These are phyloP conservation scores for Capsella rubella DNA, from an alignment of 441 rosid genomes.

Conservation along the genomic window DNA sequence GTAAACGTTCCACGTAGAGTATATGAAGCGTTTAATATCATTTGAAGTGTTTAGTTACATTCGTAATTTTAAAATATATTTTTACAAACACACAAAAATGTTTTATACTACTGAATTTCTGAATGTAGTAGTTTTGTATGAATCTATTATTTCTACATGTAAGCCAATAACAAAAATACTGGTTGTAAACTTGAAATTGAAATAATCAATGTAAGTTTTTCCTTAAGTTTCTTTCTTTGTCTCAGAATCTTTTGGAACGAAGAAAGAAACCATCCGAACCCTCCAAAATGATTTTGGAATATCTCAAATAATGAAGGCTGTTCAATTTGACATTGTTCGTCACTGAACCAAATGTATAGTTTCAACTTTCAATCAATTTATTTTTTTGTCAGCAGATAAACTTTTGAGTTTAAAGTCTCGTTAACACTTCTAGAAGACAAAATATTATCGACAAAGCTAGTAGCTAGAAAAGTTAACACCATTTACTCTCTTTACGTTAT, in stretches of 20 bases:
- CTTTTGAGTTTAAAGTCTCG: neutral
- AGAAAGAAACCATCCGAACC: neutral
- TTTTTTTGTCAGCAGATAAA: neutral
- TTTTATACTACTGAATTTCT: no score
- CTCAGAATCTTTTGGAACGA: neutral
- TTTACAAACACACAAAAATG: no score
- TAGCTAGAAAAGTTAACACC: neutral
- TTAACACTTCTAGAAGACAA: neutral
- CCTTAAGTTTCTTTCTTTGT: neutral
- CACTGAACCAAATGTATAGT: neutral
- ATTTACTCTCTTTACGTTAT: neutral
- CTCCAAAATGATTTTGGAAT: neutral
- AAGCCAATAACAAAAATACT: neutral
- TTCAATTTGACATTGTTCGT: neutral
- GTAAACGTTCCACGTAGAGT: no score
- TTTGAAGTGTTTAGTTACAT: no score
- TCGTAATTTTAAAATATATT: no score
- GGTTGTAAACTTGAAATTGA: neutral
- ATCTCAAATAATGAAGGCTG: neutral
- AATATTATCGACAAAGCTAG: neutral
- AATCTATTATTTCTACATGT: no score
- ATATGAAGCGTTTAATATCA: no score
- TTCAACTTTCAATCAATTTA: neutral
- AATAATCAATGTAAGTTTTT: neutral
- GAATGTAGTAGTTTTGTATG: no score